Percentiles rank a stretch among this genome's conserved stretches.
Conservation (phyloP, 768 basidiomycete genomes). For the Dioszegia hungarica region DNA sequence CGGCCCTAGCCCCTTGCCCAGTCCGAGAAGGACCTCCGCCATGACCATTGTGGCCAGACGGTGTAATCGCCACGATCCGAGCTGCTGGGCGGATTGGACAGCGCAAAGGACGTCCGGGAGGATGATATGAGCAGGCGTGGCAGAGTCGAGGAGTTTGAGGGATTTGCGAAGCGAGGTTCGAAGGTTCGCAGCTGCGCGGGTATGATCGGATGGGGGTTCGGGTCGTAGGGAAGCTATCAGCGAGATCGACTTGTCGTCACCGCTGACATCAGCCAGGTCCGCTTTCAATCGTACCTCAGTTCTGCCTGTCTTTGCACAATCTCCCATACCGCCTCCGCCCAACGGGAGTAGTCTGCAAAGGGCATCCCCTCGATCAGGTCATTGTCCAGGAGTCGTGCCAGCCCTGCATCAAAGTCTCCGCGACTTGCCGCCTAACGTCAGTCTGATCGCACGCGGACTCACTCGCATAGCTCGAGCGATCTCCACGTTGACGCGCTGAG, state of each 20-base stretch:
- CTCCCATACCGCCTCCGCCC: constrained; percentile 35
- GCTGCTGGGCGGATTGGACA: constrained; percentile 21
- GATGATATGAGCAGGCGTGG: constrained; percentile 24
- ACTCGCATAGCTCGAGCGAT: constrained; percentile 35
- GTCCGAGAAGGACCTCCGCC: constrained; percentile 27
- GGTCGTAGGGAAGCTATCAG: background rate
- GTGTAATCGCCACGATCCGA: constrained; percentile 30
- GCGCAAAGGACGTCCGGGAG: constrained; percentile 30
- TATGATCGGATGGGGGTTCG: background rate
- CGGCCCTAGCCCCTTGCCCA: constrained; percentile 19
- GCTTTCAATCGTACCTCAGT: constrained; percentile 22
- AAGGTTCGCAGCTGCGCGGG: background rate
- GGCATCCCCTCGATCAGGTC: constrained; percentile 16
- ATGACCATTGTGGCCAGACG: constrained; percentile 27
- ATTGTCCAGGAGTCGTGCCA: background rate
- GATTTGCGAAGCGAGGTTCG: background rate
- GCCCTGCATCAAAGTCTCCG: background rate
- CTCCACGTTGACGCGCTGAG: constrained; percentile 24
- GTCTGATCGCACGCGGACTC: background rate
- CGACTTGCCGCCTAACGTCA: background rate
- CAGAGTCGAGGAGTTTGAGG: background rate
- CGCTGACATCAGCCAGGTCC: background rate
- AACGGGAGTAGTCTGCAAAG: constrained; percentile 29
- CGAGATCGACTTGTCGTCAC: background rate
- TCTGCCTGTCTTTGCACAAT: constrained; percentile 27